Evolutionary conservation across 2,329 filamentous ascomycete genomes (phyloP).

Genomic region (Colletotrichum eleusines): DNA sequence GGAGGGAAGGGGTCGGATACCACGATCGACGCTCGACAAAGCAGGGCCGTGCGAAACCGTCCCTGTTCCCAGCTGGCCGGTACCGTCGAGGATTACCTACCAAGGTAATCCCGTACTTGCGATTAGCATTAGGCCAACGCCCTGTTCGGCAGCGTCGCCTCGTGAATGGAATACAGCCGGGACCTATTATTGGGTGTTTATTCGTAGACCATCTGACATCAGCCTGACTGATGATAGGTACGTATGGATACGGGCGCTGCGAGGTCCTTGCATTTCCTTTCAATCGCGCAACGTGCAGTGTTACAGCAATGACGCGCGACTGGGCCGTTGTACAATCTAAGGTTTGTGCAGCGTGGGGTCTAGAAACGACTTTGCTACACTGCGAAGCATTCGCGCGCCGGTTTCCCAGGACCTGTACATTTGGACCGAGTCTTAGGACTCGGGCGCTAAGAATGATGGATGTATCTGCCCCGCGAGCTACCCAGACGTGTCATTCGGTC

Average conservation of each 20-base stretch:
- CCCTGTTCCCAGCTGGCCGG: conserved; percentile 37
- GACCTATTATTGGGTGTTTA: not conserved
- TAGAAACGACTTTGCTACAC: not conserved
- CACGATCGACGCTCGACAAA: conserved; percentile 31
- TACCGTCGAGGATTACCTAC: conserved; percentile 29
- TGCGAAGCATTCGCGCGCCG: conserved; percentile 1
- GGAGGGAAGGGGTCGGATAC: not conserved
- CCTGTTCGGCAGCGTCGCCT: conserved; percentile 31
- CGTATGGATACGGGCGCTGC: conserved; percentile 3
- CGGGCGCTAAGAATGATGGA: conserved; percentile 5
- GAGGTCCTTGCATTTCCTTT: conserved; percentile 12
- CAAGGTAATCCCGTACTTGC: not conserved
- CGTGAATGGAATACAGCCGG: not conserved
- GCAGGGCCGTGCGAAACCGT: conserved; percentile 25
- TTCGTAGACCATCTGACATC: conserved; percentile 5
- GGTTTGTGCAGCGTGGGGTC: conserved; percentile 10
- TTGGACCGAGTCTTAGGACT: conserved; percentile 14
- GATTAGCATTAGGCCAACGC: conserved; percentile 1
- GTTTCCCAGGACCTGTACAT: not conserved
- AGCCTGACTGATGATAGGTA: not conserved
- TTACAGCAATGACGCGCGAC: conserved; percentile 28
- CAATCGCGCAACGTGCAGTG: conserved; percentile 9
- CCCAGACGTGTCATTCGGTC: not conserved
- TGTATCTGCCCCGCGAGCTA: not conserved
- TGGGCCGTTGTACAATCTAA: not conserved